These are phyloP conservation scores for Straminergon stramineum DNA, from an alignment of 225 moss, liverwort and hornwort species.

Conservation along the genomic window DNA sequence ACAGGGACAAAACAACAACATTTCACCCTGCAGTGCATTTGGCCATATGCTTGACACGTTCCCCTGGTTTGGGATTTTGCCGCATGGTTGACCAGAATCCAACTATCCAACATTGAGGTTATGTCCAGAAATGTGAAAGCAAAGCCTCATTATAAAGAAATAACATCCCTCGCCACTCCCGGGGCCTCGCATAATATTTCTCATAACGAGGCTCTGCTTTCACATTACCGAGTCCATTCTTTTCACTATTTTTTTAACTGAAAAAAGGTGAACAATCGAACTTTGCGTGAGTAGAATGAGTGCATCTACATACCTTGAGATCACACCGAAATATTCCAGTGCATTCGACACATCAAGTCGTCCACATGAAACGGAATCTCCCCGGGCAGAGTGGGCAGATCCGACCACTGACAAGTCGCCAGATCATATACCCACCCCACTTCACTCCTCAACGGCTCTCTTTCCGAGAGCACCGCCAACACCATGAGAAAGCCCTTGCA, in stretches of 20 bases:
- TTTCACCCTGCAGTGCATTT: neutral
- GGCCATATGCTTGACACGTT: neutral
- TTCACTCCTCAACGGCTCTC: neutral
- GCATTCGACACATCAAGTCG: slow-evolving; percentile 11
- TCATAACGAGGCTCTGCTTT: neutral
- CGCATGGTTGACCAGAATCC: neutral
- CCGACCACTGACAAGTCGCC: neutral
- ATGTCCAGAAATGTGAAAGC: neutral
- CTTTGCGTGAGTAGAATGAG: neutral
- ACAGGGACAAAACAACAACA: neutral
- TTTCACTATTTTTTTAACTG: neutral
- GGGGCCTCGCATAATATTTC: neutral
- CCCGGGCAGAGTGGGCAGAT: neutral
- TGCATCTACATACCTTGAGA: neutral
- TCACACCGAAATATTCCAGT: neutral
- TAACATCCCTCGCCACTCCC: neutral
- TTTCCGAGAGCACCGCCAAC: neutral
- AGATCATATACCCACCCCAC: slow-evolving; percentile 2
- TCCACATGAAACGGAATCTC: neutral
- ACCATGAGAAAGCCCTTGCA: slow-evolving; percentile 8
- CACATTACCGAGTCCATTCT: neutral
- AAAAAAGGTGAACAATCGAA: neutral
- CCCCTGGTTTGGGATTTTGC: neutral
- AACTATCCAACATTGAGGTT: neutral
- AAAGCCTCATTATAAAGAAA: neutral